Evolutionary conservation across 768 basidiomycete species (phyloP), one percentile per base, ranked within the genome.

Genomic region (Rhodotorula kratochvilovae): DNA sequence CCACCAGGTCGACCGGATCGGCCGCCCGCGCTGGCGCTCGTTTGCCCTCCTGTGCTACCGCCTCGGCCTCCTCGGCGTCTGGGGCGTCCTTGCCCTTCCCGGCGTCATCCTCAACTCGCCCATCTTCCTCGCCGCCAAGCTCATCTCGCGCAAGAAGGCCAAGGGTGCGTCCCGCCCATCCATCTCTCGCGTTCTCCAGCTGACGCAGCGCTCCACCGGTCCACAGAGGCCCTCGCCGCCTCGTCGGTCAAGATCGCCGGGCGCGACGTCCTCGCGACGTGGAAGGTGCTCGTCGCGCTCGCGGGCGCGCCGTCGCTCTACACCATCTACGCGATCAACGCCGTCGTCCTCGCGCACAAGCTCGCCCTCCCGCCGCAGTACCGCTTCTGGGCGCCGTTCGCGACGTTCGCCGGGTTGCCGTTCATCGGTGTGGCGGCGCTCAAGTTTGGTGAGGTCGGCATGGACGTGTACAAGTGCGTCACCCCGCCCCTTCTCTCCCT

Each of bases 401-500:
- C 90, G 16, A 87, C 92, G 66, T 82, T 90, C 67, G 82, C 85
- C 29, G 83, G 87, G 4, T 81, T 97, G 42, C 95, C 95, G 23
- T 86, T 91, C 80, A 89, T 95, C 83, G 93, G 90, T 66, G 91
- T 89, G 77, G 91, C 92, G 11, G 91, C 95, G 12, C 85, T 98
- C 63, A 95, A 96, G 80, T 98, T 98, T 77, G 95, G 95, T 54
- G 95, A 98, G 80, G 95, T 94, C 45, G 95, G 94, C 33, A 89
- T 96, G 87, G 95, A 98, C 77, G 92, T 98, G 36, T 84, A 93
- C 64, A 97, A 97, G 93, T 94, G 76, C 75, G 89, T 81, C 8
- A 15, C 21, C 31, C 17, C 19, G 10, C 13, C 46, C 5, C 8
- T 1, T 29, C 11, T 10, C 25, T 7, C 1, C 11, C 1, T 15